Base-by-base conservation (phyloP, 2,329 filamentous ascomycete species). In the Aureobasidium pullulans region DNA sequence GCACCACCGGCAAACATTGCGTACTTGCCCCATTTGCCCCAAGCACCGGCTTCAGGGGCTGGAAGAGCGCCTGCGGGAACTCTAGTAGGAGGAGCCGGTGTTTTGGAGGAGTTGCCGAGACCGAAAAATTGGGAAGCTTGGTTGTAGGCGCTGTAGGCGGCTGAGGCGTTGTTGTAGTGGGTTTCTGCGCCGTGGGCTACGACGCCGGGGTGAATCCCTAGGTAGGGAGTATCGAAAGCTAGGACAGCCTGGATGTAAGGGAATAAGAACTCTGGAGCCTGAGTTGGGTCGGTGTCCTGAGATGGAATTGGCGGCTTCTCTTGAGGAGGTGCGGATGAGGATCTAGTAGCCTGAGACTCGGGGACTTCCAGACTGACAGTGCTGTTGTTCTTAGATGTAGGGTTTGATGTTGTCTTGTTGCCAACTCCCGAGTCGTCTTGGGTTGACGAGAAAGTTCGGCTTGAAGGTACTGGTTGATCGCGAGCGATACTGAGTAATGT, bases 221-320 rank as follows among this genome's bases (percentile, higher is more conserved):
- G 81, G 71, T 89, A 99, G 1, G 94, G 94, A 0, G 94, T 99
- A 74, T 97, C 93, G 71, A 96, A 96, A 53, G 92, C 90, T 49
- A 97, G 81, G 29, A 97, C 84, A 65, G 89, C 93, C 73, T 93
- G 88, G 64, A 97, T 85, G 72, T 91, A 93, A 1, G 93, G 93
- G 71, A 97, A 97, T 87, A 96, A 93, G 71, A 96, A 84, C 44
- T 47, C 34, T 9, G 54, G 54, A 37, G 54, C 31, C 8, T 47
- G 9, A 6, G 5, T 29, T 6, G 37, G 42, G 23, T 74, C 69
- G 72, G 31, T 71, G 42, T 47, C 43, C 66, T 70, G 72, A 37
- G 39, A 53, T 5, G 46, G 29, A 16, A 50, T 19, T 28, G 59
- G 19, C 16, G 46, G 43, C 11, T 59, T 53, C 29, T 60, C 61